Evolutionary conservation across 169 alveolate genomes (phyloP).

Genomic region (Plasmodium yoelii): DNA sequence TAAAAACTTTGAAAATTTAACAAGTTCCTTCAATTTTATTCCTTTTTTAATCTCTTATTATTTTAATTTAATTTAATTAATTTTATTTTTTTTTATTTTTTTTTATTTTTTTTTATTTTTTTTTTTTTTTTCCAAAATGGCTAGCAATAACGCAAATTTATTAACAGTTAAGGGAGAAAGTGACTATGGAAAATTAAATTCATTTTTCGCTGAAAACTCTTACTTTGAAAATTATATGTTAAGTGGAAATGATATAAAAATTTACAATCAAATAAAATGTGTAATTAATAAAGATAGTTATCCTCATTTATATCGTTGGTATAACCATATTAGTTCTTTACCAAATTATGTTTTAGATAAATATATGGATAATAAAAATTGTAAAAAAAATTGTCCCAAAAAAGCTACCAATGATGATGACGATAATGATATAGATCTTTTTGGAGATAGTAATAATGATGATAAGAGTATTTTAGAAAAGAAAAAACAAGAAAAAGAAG

Average conservation of each 20-base stretch:
- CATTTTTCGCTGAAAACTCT: slow-evolving; percentile 47
- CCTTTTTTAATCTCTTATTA: not conserved
- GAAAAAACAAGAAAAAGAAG: slow-evolving; percentile 85
- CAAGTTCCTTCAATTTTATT: no score
- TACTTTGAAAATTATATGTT: slow-evolving; percentile 37
- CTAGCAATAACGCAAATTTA: slow-evolving; percentile 61
- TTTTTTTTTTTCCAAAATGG: not conserved
- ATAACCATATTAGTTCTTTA: slow-evolving; percentile 45
- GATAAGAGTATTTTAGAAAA: slow-evolving; percentile 76
- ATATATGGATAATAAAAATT: slow-evolving; percentile 16
- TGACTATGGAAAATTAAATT: slow-evolving; percentile 45
- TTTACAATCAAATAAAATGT: slow-evolving; percentile 39
- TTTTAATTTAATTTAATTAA: slow-evolving; percentile 8
- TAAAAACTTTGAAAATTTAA: no score
- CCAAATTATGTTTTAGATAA: slow-evolving; percentile 27
- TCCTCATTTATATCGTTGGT: slow-evolving; percentile 75
- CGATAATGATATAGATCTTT: slow-evolving; percentile 75
- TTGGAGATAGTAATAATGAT: slow-evolving; percentile 82
- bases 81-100: no score
- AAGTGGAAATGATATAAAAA: slow-evolving; percentile 58
- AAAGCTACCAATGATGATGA: slow-evolving; percentile 61
- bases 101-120: no score
- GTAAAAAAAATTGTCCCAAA: not conserved
- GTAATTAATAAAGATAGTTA: slow-evolving; percentile 34
- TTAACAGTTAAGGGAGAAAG: slow-evolving; percentile 60